Percentiles rank a stretch among this genome's conserved stretches.
phyloP scores from a whole-genome alignment of 2,329 filamentous ascomycete genomes.

The Aspergillus phoenicis region DNA sequence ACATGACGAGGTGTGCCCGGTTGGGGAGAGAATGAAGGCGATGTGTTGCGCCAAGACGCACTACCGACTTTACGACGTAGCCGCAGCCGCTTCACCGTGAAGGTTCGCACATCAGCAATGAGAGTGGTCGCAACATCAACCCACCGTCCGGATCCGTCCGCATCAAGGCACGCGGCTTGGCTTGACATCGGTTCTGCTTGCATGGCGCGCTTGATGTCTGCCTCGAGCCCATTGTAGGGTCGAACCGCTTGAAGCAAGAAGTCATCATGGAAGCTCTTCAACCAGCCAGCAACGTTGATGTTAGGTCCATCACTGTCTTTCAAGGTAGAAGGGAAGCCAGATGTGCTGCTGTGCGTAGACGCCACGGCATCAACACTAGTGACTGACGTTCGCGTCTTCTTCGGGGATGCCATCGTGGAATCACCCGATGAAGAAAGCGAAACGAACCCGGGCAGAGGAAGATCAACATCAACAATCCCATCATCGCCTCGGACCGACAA shows the following conservation, averaged over 20 bases:
- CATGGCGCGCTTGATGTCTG: slow-evolving; percentile 61
- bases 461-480: slow-evolving; percentile 63
- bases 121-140: slow-evolving; percentile 60
- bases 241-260: slow-evolving; percentile 62
- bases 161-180: slow-evolving; percentile 38
- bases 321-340: slow-evolving; percentile 34
- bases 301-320: slow-evolving; percentile 50
- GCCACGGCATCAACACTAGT: slow-evolving; percentile 56
- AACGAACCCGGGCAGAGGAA: slow-evolving; percentile 57
- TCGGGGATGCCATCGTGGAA: slow-evolving; percentile 47
- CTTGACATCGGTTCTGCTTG: slow-evolving; percentile 53
- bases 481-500: slow-evolving; percentile 60
- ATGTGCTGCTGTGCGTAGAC: slow-evolving; percentile 47
- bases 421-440: slow-evolving; percentile 50
- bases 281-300: slow-evolving; percentile 60
- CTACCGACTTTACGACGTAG: slow-evolving; percentile 50
- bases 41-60: slow-evolving; percentile 21
- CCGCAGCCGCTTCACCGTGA: slow-evolving; percentile 59
- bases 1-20: slow-evolving; percentile 30
- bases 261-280: slow-evolving; percentile 60
- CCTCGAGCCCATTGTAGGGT: slow-evolving; percentile 55
- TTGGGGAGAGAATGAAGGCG: slow-evolving; percentile 25
- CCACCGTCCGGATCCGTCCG: slow-evolving; percentile 50
- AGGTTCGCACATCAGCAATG: slow-evolving; percentile 57
- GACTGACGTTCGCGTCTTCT: slow-evolving; percentile 50